Percentiles rank a stretch among this genome's conserved stretches.
phyloP scores from a whole-genome alignment of 2,329 filamentous ascomycete genomes.

The Tolypocladium endophyticum region DNA sequence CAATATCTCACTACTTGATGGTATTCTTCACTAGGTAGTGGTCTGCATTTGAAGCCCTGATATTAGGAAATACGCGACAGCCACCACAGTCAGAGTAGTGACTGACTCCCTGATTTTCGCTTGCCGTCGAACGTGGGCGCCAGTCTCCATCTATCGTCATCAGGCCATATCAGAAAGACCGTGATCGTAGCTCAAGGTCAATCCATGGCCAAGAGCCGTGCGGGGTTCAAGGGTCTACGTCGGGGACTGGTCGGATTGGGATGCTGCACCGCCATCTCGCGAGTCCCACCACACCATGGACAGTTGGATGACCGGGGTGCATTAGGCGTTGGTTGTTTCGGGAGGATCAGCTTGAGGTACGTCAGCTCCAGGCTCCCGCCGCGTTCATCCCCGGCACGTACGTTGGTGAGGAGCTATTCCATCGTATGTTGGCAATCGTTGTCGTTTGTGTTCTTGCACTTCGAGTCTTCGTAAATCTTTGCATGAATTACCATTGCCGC shows the following conservation, averaged over 20 bases:
- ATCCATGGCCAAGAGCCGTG: background rate
- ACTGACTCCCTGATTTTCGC: too few relatives aligned
- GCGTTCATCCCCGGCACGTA: background rate
- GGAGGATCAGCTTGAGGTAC: background rate
- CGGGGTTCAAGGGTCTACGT: background rate
- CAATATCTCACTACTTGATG: too few relatives aligned
- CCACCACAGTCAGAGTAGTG: background rate
- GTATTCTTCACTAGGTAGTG: too few relatives aligned
- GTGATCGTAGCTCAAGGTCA: background rate
- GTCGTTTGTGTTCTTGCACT: background rate
- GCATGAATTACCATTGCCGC: background rate
- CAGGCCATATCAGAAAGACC: background rate
- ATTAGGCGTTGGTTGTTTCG: background rate
- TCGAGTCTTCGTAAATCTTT: background rate
- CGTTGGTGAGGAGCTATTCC: background rate
- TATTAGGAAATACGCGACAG: background rate
- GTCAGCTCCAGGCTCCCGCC: background rate
- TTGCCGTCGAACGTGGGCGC: too few relatives aligned
- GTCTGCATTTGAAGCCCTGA: background rate
- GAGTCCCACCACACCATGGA: background rate
- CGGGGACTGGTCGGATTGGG: background rate
- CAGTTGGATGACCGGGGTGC: background rate
- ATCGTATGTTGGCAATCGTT: background rate
- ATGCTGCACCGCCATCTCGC: background rate
- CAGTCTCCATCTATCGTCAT: too few relatives aligned